A percentile compares a stretch with the other conserved stretches of the same genome.
phyloP scores from a whole-genome alignment of 495 filamentous ascomycete genomes.

The Pseudotulostoma volvatum region DNA sequence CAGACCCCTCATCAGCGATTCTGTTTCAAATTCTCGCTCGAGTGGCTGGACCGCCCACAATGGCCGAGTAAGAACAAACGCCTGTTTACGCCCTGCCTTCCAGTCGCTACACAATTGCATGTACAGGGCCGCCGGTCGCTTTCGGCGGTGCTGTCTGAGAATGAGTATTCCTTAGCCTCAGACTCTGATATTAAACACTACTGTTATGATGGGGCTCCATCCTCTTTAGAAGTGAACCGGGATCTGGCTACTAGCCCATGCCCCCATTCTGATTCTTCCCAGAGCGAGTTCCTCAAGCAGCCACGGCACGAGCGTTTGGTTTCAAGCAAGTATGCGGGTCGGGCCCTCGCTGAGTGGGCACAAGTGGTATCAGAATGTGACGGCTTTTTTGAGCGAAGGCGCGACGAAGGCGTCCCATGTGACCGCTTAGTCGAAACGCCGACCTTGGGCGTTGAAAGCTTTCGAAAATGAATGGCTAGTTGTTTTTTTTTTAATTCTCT shows the following conservation, averaged over 20 bases:
- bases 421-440: conserved; percentile 76
- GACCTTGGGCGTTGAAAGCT: conserved; percentile 67
- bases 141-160: background rate
- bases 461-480: conserved; percentile 34
- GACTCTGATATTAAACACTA: too few species aligned
- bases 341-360: conserved; percentile 85
- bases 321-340: conserved; percentile 59
- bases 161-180: conserved; percentile 8
- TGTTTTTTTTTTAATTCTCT: background rate
- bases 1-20: conserved; percentile 40
- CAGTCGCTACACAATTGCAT: conserved; percentile 43
- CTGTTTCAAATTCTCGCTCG: conserved; percentile 65
- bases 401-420: conserved; percentile 65
- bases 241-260: background rate
- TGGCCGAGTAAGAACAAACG: conserved; percentile 38
- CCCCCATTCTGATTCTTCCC: background rate
- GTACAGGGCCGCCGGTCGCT: conserved; percentile 20
- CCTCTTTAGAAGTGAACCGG: conserved; percentile 6
- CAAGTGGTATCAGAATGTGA: conserved; percentile 76
- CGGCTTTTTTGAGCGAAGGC: conserved; percentile 76
- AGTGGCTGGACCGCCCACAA: conserved; percentile 48
- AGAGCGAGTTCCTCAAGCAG: background rate
- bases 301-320: conserved; percentile 13
- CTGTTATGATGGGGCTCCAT: too few species aligned
- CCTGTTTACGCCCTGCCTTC: conserved; percentile 59